A percentile compares a stretch with the other conserved stretches of the same genome.
phyloP scores from a whole-genome alignment of 2,329 filamentous ascomycete genomes.

The Apiospora marii region DNA sequence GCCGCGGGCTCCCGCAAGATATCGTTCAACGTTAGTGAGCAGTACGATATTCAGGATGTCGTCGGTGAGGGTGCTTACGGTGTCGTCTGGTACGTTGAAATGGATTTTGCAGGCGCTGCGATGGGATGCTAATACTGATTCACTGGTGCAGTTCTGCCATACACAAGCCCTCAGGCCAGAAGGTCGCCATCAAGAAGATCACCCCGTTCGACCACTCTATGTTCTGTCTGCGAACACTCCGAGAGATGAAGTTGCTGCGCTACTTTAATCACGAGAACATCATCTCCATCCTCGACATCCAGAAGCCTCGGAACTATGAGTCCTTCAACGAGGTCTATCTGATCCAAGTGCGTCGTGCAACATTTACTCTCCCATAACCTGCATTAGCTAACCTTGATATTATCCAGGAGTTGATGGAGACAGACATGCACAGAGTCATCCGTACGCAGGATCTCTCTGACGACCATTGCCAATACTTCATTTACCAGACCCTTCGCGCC shows the following conservation, averaged over 20 bases:
- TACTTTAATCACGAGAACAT: slow-evolving; percentile 99
- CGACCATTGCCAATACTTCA: slow-evolving; percentile 99
- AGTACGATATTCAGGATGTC: slow-evolving; percentile 99
- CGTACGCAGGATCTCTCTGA: slow-evolving; percentile 98
- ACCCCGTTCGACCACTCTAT: slow-evolving; percentile 99
- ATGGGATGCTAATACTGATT: slow-evolving; percentile 27
- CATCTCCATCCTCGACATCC: slow-evolving; percentile 98
- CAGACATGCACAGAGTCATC: slow-evolving; percentile 99
- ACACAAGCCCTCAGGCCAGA: slow-evolving; percentile 97
- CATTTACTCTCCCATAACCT: background rate
- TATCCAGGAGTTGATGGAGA: slow-evolving; percentile 93
- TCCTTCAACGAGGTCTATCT: slow-evolving; percentile 98
- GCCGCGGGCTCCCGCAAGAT: slow-evolving; percentile 84
- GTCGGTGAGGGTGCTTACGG: slow-evolving; percentile 98
- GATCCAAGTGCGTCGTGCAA: slow-evolving; percentile 75
- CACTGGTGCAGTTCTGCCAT: slow-evolving; percentile 77
- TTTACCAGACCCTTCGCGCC: slow-evolving; percentile 97
- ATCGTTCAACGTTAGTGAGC: slow-evolving; percentile 99
- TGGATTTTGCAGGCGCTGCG: background rate
- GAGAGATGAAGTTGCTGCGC: slow-evolving; percentile 98
- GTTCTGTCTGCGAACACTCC: slow-evolving; percentile 95
- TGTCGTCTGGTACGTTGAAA: slow-evolving; percentile 84
- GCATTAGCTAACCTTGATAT: background rate
- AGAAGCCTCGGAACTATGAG: slow-evolving; percentile 96
- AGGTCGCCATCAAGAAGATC: slow-evolving; percentile 99